Evolutionary conservation across 179 eudicot species (phyloP), one percentile per base, ranked within the genome.

Genomic region (Actinidia polygama): DNA sequence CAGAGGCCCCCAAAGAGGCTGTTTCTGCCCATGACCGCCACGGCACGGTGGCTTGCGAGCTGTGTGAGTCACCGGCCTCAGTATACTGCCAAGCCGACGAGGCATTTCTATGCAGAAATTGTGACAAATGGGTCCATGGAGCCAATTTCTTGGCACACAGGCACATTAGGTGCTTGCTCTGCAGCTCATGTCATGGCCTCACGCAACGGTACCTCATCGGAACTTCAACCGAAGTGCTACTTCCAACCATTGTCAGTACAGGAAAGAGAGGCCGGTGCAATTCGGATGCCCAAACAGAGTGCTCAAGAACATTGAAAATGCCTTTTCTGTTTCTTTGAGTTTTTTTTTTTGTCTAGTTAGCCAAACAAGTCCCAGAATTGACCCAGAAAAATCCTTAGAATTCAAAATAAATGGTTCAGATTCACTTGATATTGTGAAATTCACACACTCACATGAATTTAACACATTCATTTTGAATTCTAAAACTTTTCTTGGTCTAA

Each of bases 101-200:
- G 16, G 91, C 90, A 2, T 90, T 83, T 76, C 73, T 90, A 36
- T 90, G 91, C 84, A 64, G 77, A 50, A 89, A 87, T 81, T 90
- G 93, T 51, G 91, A 90, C 73, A 77, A 47, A 51, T 83, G 82
- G 85, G 91, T 90, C 16, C 91, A 89, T 68, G 88, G 85, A 24
- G 93, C 91, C 4, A 90, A 90, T 81, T 89, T 90, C 87, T 58
- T 90, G n/a, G 91, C 93, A 0, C 87, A 72, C 16, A 86, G 93
- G 75, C 91, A 89, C 69, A 57, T 86, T 40, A 79, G 93, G 63
- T 85, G 90, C 82, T 73, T 87, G 44, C 82, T 90, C 15, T 90
- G 93, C 79, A 19, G 11, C 69, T 80, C 83, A 40, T 90, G 91
- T 40, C 85, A 72, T 15, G 72, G 84, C 12, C 81, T 86, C 46